Base-by-base conservation (phyloP, 495 filamentous ascomycete genomes). In the Daldinia concentrica region DNA sequence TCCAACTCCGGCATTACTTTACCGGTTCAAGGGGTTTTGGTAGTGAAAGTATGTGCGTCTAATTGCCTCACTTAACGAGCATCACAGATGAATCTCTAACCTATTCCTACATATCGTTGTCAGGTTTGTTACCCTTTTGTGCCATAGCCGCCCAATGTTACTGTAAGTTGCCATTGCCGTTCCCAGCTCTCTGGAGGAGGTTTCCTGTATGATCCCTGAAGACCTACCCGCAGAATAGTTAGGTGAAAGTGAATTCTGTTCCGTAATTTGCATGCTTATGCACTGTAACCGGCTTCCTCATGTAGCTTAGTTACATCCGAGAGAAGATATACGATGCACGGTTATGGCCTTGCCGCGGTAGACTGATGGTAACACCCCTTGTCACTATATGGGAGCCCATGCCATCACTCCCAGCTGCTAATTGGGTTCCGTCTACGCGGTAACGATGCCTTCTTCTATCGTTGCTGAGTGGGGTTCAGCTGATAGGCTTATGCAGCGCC, bases 341-440 rank as follows among this genome's bases (percentile, higher is more conserved):
- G 43, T 48, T 27, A 19, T 59, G 22, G 30, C 27, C 29, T 32
- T 57, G 45, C 43, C 32, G 60, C 45, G 48, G 22, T 12, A 50
- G 37, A 51, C 27, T 54, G 54, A 64, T 22, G 34, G 15, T 15
- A 19, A 11, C 0, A 14, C 36, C 27, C 39, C 43, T 39, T 64
- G 29, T 64, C 34, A 34, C 59, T 30, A 22, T 41, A 30, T 24
- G 41, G 17, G 43, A 26, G n/a, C 30, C 34, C 1, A 62, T 71
- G 17, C 29, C 8, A 9, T 52, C 26, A 11, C 24, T 24, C 19
- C 48, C 6, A 43, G 15, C 30, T 50, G 1, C 24, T 66, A 39
- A 66, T 71, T 71, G 68, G 68, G 14, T 71, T 63, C 63, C 63
- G 43, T 27, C 32, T 39, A 58, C 43, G 36, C 26, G 58, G 63